Base-by-base conservation (phyloP, 345 rosid genomes). In the Mangifera indica region DNA sequence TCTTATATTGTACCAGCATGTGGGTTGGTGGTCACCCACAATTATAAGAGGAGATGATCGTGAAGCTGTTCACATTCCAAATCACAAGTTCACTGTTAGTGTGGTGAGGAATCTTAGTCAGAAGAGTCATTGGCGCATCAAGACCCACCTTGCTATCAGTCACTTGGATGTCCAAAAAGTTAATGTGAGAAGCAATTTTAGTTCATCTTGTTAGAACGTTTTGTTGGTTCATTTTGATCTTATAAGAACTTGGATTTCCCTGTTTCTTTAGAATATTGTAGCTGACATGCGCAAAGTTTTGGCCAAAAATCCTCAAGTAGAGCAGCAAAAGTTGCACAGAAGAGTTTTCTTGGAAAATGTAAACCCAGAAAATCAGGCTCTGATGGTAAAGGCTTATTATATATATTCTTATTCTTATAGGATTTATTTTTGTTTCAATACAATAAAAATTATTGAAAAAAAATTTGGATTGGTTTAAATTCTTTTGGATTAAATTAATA, bases 1-100 rank as follows among this genome's bases (percentile, higher is more conserved):
- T 71, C 48, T 32, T 44, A 67, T 76, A 37, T 71, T 69, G 63
- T 71, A 72, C 60, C 85, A 93, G 97, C 89, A 85, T 51, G 97
- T 94, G 22, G 97, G 98, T 71, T 94, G 98, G 97, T 94, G 98
- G 98, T 91, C 97, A 48, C 97, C 97, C 56, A 94, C 98, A 74
- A 74, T 94, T 68, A 86, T 94, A 81, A 87, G 97, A 81, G 98
- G 94, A 59, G 97, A 93, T 78, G 97, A 94, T 79, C 96, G 97
- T 46, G 98, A 94, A 83, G 97, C 97, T 55, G 85, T 91, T 77
- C 97, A 94, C 79, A 94, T 94, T 79, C 98, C 98, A 32, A 94
- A 94, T 87, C 97, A 91, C 76, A 87, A 90, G 74, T 94, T 94
- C 66, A 88, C 88, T 18, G 87, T 91, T 7, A 94, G 81, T 76